These are phyloP conservation scores for Helicostylum pulchrum DNA, from an alignment of 192 early-diverging fungal genomes.

Conservation along the genomic window DNA sequence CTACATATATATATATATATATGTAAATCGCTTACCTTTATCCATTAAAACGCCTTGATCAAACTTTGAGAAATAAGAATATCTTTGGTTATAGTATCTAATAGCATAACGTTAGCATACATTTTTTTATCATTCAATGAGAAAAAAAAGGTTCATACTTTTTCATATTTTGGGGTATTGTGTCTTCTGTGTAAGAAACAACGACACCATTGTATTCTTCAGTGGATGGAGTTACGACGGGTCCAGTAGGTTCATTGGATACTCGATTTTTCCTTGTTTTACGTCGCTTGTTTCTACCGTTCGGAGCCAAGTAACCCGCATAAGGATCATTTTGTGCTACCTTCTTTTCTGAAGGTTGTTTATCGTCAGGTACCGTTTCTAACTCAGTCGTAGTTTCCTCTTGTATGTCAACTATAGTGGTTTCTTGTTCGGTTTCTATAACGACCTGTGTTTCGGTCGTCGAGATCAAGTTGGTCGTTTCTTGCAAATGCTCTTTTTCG, in stretches of 20 bases:
- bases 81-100: slow-evolving; percentile 88
- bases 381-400: no score
- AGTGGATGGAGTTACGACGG: background rate
- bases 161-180: slow-evolving; percentile 28
- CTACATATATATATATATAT: background rate
- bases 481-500: no score
- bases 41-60: slow-evolving; percentile 88
- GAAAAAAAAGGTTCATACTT: slow-evolving; percentile 14
- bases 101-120: background rate
- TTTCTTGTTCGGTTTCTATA: no score
- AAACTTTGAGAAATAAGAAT: slow-evolving; percentile 77
- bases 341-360: no score
- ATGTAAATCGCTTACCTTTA: slow-evolving; percentile 51
- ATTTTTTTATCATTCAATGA: background rate
- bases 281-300: background rate
- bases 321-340: background rate
- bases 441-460: no score
- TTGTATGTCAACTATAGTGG: no score
- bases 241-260: background rate
- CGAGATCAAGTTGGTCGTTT: no score
- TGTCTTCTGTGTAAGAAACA: slow-evolving; percentile 29
- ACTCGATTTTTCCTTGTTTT: slow-evolving; percentile 5
- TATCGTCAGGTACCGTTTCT: no score
- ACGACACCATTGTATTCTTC: slow-evolving; percentile 12
- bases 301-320: background rate